Evolutionary conservation across 805 yeast genomes (phyloP), one percentile per base, ranked within the genome.

Genomic region (Peterozyma toletana): DNA sequence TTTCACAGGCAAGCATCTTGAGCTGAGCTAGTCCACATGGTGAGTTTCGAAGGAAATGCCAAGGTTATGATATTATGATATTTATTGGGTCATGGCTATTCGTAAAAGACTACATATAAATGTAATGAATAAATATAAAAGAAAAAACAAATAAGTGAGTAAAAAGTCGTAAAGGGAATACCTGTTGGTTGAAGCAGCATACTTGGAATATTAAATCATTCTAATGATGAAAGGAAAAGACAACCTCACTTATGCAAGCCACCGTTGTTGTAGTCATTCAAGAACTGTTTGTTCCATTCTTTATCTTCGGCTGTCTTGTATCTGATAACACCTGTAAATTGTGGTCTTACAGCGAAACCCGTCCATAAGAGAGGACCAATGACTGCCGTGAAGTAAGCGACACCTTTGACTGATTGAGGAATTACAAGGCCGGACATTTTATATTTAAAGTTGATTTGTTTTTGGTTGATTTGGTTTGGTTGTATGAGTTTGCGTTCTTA

Each of bases 241-340:
- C 27, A 21, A 21, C 27, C 27, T 21, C 7, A 31, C 34, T 31
- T 31, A 11, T 37, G 33, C 5, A 40, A 21, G 15, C 47, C 47
- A 37, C 47, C 47, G 37, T 21, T 33, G 30, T 33, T 30, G 39
- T 44, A 44, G 18, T 38, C 40, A n/a, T 44, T 43, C 33, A 44
- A 44, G 33, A 44, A 35, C 17, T 37, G 39, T 33, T 30, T 44
- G 29, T 40, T 37, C 37, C 15, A 44, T 5, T 40, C 44, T 3
- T 40, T 36, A 31, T 44, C 47, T 34, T 44, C 47, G n/a, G 31
- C 34, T 16, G 47, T 44, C 39, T 44, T 44, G 36, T 40, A 44
- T 16, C 39, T 40, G 15, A 44, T 44, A 16, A 44, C 47, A 30
- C 47, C 47, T 15, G 33, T 40, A 33, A 44, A 44, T 9, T 34